Evolutionary conservation across 1,284 basidiomycete genomes (phyloP), one percentile per base, ranked within the genome.

Genomic region (Phenoliferia sp.): DNA sequence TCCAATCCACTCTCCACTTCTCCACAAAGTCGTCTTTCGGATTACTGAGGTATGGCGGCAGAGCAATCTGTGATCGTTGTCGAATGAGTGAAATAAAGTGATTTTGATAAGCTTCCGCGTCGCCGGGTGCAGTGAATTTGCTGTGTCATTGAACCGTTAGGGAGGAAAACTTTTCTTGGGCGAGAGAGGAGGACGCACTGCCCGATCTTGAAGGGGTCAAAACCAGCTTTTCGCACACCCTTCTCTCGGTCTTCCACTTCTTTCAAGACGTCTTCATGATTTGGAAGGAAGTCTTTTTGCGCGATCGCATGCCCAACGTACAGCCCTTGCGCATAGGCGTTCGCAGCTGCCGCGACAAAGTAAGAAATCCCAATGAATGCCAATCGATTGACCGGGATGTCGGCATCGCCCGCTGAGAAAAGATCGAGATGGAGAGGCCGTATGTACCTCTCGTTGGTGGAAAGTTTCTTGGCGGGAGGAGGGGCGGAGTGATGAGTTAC

Each of bases 81-180:
- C 34, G 56, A 29, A 59, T 31, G 26, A 59, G 26, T 17, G 32
- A 22, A 34, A 59, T 28, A 34, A 64, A 58, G 28, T 16, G 32
- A 50, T 35, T 16, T 31, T 59, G 63, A 39, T 64, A 64, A 7
- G 57, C 29, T 31, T 64, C 57, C 19, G 63, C 63, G n/a, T 33
- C 34, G 39, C 39, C 57, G 31, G 44, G 63, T 7, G n/a, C 2
- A 35, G 19, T 19, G 48, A 64, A 59, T 36, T 59, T 59, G 48
- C 62, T 63, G 61, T 31, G 35, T 2, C 12, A 12, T 3, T 15
- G 1, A 22, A 16, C 4, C 28, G 26, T 26, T 32, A 19, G 12
- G 16, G 10, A 22, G 56, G 50, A n/a, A 26, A 19, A 15, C 12
- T 26, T 1, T 16, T 54, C 5, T 29, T 50, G 17, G 2, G 50